Evolutionary conservation across 2,329 filamentous ascomycete species (phyloP).

Genomic region (Volutella citrinella): DNA sequence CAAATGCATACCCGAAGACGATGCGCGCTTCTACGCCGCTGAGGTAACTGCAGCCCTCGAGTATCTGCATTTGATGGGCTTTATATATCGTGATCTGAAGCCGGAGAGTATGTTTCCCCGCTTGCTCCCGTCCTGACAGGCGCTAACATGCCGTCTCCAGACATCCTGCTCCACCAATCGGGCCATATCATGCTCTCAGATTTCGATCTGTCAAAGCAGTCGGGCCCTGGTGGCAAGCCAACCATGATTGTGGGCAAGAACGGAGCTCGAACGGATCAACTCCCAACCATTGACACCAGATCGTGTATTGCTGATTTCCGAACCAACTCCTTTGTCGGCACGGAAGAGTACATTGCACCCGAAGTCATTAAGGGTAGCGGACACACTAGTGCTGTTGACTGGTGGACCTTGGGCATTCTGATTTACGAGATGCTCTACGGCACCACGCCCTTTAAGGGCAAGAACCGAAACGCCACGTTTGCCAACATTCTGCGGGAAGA

Average conservation of each 20-base stretch:
- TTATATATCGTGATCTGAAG: constrained; percentile 97
- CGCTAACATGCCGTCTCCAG: constrained; percentile 42
- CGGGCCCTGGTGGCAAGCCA: constrained; percentile 89
- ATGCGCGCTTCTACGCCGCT: constrained; percentile 93
- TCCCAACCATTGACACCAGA: constrained; percentile 97
- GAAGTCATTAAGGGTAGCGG: constrained; percentile 99
- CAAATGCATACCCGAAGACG: constrained; percentile 96
- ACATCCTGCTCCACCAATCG: constrained; percentile 97
- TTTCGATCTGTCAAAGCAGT: constrained; percentile 98
- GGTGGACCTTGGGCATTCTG: constrained; percentile 97
- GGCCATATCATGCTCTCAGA: constrained; percentile 99
- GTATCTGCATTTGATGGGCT: constrained; percentile 97
- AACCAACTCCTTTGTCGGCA: constrained; percentile 97
- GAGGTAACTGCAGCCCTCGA: constrained; percentile 96
- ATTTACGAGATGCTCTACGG: constrained; percentile 99
- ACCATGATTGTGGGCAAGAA: constrained; percentile 96
- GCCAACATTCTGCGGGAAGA: constrained; percentile 96
- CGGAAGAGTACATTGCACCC: constrained; percentile 97
- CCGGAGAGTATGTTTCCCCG: constrained; percentile 79
- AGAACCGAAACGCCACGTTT: constrained; percentile 97
- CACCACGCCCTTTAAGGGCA: constrained; percentile 98
- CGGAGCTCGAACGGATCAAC: constrained; percentile 77
- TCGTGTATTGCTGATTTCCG: constrained; percentile 98
- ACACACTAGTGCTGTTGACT: constrained; percentile 97
- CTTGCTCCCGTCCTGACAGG: neutral